Conservation (phyloP, 2,329 filamentous ascomycete species). For the Aspergillus aculeatus region DNA sequence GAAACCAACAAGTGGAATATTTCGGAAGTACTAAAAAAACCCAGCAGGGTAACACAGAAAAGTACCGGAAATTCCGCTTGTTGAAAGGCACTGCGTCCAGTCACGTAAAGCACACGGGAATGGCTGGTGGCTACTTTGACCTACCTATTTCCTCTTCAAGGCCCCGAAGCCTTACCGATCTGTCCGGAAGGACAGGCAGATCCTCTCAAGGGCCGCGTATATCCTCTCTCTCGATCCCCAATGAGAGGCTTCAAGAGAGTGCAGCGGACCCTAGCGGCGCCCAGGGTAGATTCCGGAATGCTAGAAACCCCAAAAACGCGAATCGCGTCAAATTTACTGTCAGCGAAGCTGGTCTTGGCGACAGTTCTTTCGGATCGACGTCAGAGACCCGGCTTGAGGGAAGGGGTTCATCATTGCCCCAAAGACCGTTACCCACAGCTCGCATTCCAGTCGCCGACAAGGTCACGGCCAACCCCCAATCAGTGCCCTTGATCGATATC, state of each 20-base stretch:
- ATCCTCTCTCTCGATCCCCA: slow-evolving; percentile 24
- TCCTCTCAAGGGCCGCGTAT: slow-evolving; percentile 26
- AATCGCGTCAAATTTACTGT: slow-evolving; percentile 37
- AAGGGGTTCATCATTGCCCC: slow-evolving; percentile 31
- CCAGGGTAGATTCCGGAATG: slow-evolving; percentile 39
- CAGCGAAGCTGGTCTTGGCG: slow-evolving; percentile 22
- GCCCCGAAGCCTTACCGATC: slow-evolving; percentile 28
- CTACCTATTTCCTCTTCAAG: slow-evolving; percentile 28
- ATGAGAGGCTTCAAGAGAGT: slow-evolving; percentile 24
- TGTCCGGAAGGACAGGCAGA: slow-evolving; percentile 19
- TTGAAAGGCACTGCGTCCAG: slow-evolving; percentile 5
- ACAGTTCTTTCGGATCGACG: slow-evolving; percentile 22
- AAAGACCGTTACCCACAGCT: slow-evolving; percentile 34
- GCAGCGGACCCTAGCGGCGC: slow-evolving; percentile 24
- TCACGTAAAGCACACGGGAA: slow-evolving; percentile 19
- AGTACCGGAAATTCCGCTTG: slow-evolving; percentile 3
- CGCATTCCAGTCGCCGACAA: slow-evolving; percentile 38
- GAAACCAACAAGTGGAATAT: neutral
- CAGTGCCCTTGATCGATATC: slow-evolving; percentile 26
- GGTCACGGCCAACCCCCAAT: slow-evolving; percentile 21
- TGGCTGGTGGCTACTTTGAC: slow-evolving; percentile 38
- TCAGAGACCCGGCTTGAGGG: slow-evolving; percentile 30
- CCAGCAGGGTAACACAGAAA: slow-evolving; percentile 14
- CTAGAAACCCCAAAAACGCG: slow-evolving; percentile 35
- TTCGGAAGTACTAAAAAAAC: neutral